A percentile compares a stretch with the other conserved stretches of the same genome.
Conservation (phyloP, 106 monocot species). For the Dendrobium nobile region DNA sequence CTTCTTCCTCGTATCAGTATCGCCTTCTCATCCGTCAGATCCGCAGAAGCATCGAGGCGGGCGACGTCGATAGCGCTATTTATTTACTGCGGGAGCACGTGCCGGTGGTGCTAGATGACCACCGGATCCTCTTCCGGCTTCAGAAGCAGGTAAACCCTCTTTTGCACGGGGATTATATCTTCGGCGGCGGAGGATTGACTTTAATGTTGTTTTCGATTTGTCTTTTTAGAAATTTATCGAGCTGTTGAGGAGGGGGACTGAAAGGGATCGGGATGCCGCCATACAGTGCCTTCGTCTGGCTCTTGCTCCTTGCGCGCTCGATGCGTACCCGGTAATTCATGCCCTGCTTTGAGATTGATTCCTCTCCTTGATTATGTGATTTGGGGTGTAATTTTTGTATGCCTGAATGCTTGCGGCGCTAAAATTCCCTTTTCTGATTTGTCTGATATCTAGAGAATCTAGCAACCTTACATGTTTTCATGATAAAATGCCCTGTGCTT, state of each 20-base stretch:
- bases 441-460: background rate
- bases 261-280: slow-evolving; percentile 52
- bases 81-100: slow-evolving; percentile 43
- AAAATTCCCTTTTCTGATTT: background rate
- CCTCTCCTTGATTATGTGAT: background rate
- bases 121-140: slow-evolving; percentile 77
- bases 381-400: background rate
- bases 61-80: slow-evolving; percentile 65
- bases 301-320: slow-evolving; percentile 89
- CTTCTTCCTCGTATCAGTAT: slow-evolving; percentile 38
- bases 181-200: background rate
- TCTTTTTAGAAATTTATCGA: slow-evolving; percentile 79
- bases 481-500: too few species aligned
- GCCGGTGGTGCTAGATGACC: slow-evolving; percentile 67
- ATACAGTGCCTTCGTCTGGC: slow-evolving; percentile 62
- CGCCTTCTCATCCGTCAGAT: slow-evolving; percentile 66
- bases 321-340: slow-evolving; percentile 80
- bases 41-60: slow-evolving; percentile 54
- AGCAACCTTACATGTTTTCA: background rate
- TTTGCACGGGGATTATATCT: background rate
- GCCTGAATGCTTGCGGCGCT: background rate
- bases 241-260: slow-evolving; percentile 74
- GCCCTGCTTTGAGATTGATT: background rate
- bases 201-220: slow-evolving; percentile 2
- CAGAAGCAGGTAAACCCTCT: slow-evolving; percentile 70